Conservation (phyloP, 2,329 filamentous ascomycete genomes). For the Cladosporium sp. region DNA sequence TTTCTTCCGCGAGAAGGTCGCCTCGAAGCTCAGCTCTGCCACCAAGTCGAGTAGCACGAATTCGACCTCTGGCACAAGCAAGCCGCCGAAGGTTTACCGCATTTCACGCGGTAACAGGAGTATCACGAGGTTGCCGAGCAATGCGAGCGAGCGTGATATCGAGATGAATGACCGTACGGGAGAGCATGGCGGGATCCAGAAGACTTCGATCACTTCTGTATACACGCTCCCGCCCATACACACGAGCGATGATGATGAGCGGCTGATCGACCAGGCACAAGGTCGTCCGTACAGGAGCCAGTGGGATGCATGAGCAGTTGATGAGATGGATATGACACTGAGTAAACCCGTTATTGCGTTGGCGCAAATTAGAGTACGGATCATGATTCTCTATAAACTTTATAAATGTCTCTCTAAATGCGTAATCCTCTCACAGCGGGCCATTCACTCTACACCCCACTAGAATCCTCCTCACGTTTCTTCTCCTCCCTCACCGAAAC, state of each 20-base stretch:
- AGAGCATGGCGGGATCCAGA: neutral
- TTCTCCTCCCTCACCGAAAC: neutral
- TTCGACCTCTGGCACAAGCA: neutral
- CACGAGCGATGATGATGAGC: neutral
- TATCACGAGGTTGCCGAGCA: neutral
- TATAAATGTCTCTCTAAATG: neutral
- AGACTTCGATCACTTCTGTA: neutral
- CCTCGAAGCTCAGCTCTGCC: neutral
- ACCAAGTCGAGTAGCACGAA: neutral
- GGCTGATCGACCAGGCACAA: neutral
- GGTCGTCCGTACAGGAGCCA: neutral
- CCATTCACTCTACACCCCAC: neutral
- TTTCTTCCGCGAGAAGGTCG: conserved; percentile 3
- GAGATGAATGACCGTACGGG: neutral
- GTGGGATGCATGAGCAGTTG: neutral
- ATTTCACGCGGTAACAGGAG: neutral
- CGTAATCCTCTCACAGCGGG: neutral
- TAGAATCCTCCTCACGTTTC: neutral
- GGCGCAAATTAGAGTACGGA: neutral
- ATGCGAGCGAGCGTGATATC: neutral
- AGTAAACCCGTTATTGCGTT: no score
- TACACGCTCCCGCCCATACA: neutral
- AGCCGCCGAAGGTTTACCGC: neutral
- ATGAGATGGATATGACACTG: neutral
- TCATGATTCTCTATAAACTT: neutral